Evolutionary conservation across 352 stramenopile genomes (phyloP).

Genomic region (Phytophthora melonis): DNA sequence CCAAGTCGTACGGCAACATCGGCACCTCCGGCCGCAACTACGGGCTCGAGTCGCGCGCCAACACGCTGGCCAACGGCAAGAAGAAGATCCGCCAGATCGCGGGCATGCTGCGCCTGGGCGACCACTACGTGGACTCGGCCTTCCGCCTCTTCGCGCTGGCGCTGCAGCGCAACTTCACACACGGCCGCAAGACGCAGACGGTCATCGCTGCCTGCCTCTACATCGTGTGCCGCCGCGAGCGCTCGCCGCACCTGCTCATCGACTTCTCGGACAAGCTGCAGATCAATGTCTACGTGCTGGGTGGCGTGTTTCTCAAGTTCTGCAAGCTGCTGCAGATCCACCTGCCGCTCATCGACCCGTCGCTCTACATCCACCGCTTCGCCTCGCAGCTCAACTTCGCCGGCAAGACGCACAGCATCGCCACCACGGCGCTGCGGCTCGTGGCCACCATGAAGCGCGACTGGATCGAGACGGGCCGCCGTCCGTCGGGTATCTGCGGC

Average conservation of each 20-base stretch:
- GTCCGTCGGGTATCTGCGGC: slow-evolving; percentile 97
- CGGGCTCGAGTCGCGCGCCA: slow-evolving; percentile 94
- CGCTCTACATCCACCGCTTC: slow-evolving; percentile 98
- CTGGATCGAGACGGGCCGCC: slow-evolving; percentile 98
- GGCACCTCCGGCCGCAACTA: slow-evolving; percentile 93
- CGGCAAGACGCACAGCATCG: slow-evolving; percentile 93
- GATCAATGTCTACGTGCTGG: slow-evolving; percentile 93
- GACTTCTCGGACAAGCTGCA: slow-evolving; percentile 99
- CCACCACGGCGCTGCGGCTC: slow-evolving; percentile 95
- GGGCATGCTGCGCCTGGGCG: slow-evolving; percentile 91
- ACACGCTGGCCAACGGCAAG: slow-evolving; percentile 96
- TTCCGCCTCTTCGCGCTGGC: slow-evolving; percentile 97
- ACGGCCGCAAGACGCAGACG: slow-evolving; percentile 95
- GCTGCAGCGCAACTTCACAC: slow-evolving; percentile 97
- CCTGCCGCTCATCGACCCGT: slow-evolving; percentile 98
- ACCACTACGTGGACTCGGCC: slow-evolving; percentile 97
- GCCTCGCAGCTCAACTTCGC: slow-evolving; percentile 98
- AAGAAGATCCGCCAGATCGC: slow-evolving; percentile 95
- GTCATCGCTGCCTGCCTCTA: slow-evolving; percentile 99
- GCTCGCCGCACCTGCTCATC: slow-evolving; percentile 99
- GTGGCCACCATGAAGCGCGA: slow-evolving; percentile 98
- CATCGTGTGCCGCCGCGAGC: slow-evolving; percentile 98
- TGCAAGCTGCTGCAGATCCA: slow-evolving; percentile 96
- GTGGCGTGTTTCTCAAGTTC: slow-evolving; percentile 92
- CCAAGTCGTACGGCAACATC: slow-evolving; percentile 93